Evolutionary conservation across 345 rosid species (phyloP).

Genomic region (Corymbia maculata): DNA sequence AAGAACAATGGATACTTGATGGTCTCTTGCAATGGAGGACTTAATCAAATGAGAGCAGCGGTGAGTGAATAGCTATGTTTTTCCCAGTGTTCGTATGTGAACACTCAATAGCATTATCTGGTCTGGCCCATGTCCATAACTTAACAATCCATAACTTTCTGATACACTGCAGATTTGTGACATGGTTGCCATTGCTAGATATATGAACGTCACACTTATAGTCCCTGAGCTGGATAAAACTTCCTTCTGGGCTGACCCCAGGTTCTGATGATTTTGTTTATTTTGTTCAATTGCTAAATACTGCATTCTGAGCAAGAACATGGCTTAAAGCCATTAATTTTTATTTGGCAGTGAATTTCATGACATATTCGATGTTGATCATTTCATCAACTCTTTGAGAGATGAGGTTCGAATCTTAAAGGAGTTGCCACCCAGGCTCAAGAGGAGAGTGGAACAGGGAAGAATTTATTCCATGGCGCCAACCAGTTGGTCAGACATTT

Average conservation of each 20-base stretch:
- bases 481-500: constrained; percentile 42
- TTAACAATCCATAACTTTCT: not conserved
- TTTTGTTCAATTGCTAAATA: not conserved
- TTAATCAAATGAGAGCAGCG: constrained; percentile 21
- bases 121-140: not conserved
- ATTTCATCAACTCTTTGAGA: constrained; percentile 33
- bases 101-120: not conserved
- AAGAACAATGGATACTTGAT: constrained; percentile 90
- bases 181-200: constrained; percentile 24
- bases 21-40: constrained; percentile 52
- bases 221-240: constrained; percentile 22
- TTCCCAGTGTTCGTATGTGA: not conserved
- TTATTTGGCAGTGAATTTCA: constrained; percentile 26
- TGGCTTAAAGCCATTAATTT: not conserved
- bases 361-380: constrained; percentile 40
- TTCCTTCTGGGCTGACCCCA: constrained; percentile 23
- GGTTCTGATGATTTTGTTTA: constrained; percentile 6
- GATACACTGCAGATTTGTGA: constrained; percentile 14
- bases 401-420: constrained; percentile 35
- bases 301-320: not conserved
- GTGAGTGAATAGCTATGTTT: not conserved
- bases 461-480: constrained; percentile 29
- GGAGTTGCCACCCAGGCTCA: constrained; percentile 25
- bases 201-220: constrained; percentile 22
- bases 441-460: constrained; percentile 15